These are phyloP conservation scores for Candida pini DNA, from an alignment of 805 yeast genomes.

Conservation along the genomic window DNA sequence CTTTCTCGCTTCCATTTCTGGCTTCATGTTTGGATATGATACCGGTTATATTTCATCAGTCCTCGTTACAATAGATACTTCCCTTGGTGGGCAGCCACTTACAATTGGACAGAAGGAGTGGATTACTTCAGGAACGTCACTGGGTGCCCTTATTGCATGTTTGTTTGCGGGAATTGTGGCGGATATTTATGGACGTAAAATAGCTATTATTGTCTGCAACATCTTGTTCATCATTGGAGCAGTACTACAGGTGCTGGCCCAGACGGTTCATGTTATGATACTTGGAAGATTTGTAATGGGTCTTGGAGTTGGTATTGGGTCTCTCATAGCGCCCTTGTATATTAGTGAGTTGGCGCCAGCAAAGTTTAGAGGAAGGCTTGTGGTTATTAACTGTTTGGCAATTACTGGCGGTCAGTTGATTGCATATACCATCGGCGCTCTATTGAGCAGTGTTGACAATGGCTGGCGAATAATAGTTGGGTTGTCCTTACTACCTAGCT, in stretches of 20 bases:
- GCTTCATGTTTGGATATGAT: slow-evolving; percentile 58
- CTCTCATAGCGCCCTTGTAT: slow-evolving; percentile 49
- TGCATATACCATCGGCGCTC: slow-evolving; percentile 50
- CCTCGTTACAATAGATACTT: slow-evolving; percentile 45
- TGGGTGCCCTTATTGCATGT: slow-evolving; percentile 50
- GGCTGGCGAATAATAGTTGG: slow-evolving; percentile 53
- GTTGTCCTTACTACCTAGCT: slow-evolving; percentile 46
- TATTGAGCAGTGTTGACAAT: slow-evolving; percentile 32
- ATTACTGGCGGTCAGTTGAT: slow-evolving; percentile 54
- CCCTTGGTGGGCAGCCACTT: slow-evolving; percentile 33
- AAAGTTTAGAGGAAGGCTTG: slow-evolving; percentile 45
- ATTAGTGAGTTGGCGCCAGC: slow-evolving; percentile 50
- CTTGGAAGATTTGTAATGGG: slow-evolving; percentile 49
- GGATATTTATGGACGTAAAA: slow-evolving; percentile 42
- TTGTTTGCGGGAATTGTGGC: slow-evolving; percentile 44
- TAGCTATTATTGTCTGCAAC: slow-evolving; percentile 41
- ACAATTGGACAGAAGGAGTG: slow-evolving; percentile 43
- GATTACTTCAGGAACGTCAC: slow-evolving; percentile 50
- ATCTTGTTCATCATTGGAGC: slow-evolving; percentile 45
- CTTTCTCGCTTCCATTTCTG: slow-evolving; percentile 47
- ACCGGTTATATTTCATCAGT: slow-evolving; percentile 57
- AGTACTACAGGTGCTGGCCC: slow-evolving; percentile 38
- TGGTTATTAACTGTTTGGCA: slow-evolving; percentile 46
- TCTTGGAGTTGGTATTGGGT: slow-evolving; percentile 51
- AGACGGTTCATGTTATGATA: slow-evolving; percentile 44